phyloP scores from a whole-genome alignment of 2,329 filamentous ascomycete genomes.

The Fusarium pininemorale region DNA sequence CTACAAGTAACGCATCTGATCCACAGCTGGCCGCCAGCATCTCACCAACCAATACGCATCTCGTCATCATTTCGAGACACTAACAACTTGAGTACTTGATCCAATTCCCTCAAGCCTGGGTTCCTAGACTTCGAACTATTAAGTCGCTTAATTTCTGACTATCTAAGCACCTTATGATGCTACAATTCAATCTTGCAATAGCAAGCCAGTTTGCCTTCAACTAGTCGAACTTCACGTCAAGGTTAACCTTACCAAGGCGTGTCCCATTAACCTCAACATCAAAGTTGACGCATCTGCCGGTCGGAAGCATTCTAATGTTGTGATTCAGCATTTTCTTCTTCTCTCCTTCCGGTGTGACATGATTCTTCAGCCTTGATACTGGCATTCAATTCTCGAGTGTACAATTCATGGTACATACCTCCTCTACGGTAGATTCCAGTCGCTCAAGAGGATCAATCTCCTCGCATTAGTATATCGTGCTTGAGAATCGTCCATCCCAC shows the following conservation, averaged over 20 bases:
- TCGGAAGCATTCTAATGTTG: not conserved
- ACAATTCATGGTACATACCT: not conserved
- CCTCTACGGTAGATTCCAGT: not conserved
- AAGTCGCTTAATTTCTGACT: not conserved
- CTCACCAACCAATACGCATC: not conserved
- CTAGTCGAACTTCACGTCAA: not conserved
- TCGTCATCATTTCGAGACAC: rapidly evolving
- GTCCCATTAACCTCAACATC: not conserved
- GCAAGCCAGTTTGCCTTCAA: rapidly evolving
- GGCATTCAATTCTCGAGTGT: not conserved
- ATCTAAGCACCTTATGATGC: not conserved
- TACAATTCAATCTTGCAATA: not conserved
- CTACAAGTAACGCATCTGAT: too few species aligned
- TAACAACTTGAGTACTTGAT: not conserved
- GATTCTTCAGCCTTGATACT: not conserved
- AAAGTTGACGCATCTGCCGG: not conserved
- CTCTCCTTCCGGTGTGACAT: not conserved
- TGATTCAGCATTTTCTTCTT: not conserved
- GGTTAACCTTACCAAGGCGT: not conserved
- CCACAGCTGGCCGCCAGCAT: too few species aligned
- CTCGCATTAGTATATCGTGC: not conserved
- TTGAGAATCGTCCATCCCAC: not conserved
- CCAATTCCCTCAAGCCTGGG: not conserved
- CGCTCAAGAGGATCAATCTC: not conserved
- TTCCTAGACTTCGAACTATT: not conserved